Evolutionary conservation across 768 basidiomycete genomes (phyloP).

Genomic region (Pisolithus microcarpus): DNA sequence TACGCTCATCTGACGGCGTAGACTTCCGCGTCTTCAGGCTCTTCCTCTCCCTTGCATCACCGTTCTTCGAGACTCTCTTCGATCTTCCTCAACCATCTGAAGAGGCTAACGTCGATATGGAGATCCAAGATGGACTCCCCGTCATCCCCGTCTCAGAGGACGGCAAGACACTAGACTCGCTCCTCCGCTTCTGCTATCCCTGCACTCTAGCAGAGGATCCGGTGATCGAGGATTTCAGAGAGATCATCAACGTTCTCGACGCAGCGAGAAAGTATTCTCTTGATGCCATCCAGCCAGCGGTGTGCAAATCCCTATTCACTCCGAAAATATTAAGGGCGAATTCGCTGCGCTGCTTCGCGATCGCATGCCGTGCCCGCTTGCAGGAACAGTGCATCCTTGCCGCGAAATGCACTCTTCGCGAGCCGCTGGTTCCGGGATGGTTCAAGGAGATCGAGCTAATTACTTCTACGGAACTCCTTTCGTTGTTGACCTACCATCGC

Average conservation of each 20-base stretch:
- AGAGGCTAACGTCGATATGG: slow-evolving; percentile 1
- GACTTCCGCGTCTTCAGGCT: slow-evolving; percentile 28
- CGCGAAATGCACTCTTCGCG: slow-evolving; percentile 20
- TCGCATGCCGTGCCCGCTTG: slow-evolving; percentile 23
- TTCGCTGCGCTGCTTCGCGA: slow-evolving; percentile 26
- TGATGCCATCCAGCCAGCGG: slow-evolving; percentile 9
- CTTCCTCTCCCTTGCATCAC: slow-evolving; percentile 29
- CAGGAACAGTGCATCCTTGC: slow-evolving; percentile 20
- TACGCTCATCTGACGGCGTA: slow-evolving; percentile 22
- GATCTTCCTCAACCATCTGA: slow-evolving; percentile 20
- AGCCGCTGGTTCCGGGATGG: slow-evolving; percentile 16
- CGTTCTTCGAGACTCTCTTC: slow-evolving; percentile 29
- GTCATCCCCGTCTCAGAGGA: slow-evolving; percentile 16
- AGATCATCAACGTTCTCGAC: slow-evolving; percentile 5
- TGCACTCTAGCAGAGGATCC: slow-evolving; percentile 16
- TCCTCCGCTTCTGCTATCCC: slow-evolving; percentile 24
- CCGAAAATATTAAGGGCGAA: slow-evolving; percentile 13
- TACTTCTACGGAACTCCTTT: slow-evolving; percentile 20
- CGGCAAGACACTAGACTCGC: slow-evolving; percentile 16
- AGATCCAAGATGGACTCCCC: slow-evolving; percentile 11
- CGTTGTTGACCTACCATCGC: slow-evolving; percentile 17
- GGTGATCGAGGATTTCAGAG: slow-evolving; percentile 5
- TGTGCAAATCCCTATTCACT: slow-evolving; percentile 14
- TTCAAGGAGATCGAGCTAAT: slow-evolving; percentile 23
- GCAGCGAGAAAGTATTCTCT: slow-evolving; percentile 14